Base-by-base conservation (phyloP, 108 stramenopile species). In the Pseudonitzschia multistriata region DNA sequence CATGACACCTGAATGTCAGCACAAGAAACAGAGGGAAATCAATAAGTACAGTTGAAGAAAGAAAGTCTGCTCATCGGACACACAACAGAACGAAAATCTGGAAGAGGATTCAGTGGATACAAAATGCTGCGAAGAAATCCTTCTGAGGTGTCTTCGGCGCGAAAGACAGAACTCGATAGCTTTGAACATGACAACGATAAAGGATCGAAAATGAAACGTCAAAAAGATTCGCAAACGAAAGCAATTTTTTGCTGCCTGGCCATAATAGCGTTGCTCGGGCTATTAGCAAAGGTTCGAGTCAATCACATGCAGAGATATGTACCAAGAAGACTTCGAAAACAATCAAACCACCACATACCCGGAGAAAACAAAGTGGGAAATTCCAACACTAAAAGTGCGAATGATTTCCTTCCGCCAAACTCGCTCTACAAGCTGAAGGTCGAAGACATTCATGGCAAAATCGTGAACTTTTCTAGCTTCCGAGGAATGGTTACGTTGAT, bases 401-500 rank as follows among this genome's bases (percentile, higher is more conserved):
- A 7, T 24, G 63, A 56, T 36, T 76, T 77, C 22, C 49, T 88
- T 24, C 87, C 89, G 54, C 85, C 84, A 24, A 54, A 87, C 66
- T 87, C 86, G 49, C 87, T 91, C 49, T 91, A 91, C 39, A 63
- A 74, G 24, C 42, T 85, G 7, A 35, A 73, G 28, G 74, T 87
- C 25, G 57, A 50, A 28, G 86, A 87, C 66, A 74, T 74, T 45
- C 39, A 84, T 15, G 87, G 85, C 3, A 48, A 67, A 14, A 76
- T 69, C 71, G 74, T 86, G 45, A 60, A 79, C 4, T 75, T 92
- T 29, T 54, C 67, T 21, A 74, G 80, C 55, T 89, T 78, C 66
- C 64, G 75, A 30, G 91, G 91, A 33, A 66, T 72, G 61, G 79
- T 92, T 29, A 78, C 83, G 24, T 65, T 92, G 56, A 72, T 92